Conservation (phyloP, 2,329 filamentous ascomycete genomes). For the Alternaria sp. region DNA sequence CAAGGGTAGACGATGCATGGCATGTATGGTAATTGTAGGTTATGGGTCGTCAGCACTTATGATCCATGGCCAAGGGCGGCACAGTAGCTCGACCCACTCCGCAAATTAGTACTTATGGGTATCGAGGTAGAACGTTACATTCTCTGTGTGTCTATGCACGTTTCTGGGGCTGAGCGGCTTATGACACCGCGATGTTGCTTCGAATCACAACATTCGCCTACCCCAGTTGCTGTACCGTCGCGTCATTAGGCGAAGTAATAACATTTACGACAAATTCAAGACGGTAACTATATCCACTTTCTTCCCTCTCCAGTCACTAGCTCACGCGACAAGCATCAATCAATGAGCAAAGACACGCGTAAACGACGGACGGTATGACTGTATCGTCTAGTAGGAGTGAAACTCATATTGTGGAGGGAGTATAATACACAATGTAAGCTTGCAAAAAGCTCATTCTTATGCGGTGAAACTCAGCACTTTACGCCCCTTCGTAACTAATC, state of each 20-base stretch:
- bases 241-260: constrained; percentile 2
- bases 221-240: constrained; percentile 2
- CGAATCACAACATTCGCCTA: constrained; percentile 13
- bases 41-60: not conserved
- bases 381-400: not conserved
- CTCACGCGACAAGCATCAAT: not conserved
- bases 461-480: not conserved
- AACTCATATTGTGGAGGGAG: not conserved
- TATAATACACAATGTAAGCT: not conserved
- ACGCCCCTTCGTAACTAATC: not conserved
- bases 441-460: not conserved
- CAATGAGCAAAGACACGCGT: not conserved
- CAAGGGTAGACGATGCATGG: constrained; percentile 19
- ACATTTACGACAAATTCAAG: not conserved
- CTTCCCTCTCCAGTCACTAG: not conserved
- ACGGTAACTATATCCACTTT: not conserved
- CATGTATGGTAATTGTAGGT: not conserved
- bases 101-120: not conserved
- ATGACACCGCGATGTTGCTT: not conserved
- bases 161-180: not conserved
- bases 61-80: not conserved
- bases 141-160: not conserved
- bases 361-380: not conserved
- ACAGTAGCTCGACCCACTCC: not conserved
- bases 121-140: not conserved